phyloP scores from a whole-genome alignment of 805 yeast genomes.

The Priceomyces melissophilus region DNA sequence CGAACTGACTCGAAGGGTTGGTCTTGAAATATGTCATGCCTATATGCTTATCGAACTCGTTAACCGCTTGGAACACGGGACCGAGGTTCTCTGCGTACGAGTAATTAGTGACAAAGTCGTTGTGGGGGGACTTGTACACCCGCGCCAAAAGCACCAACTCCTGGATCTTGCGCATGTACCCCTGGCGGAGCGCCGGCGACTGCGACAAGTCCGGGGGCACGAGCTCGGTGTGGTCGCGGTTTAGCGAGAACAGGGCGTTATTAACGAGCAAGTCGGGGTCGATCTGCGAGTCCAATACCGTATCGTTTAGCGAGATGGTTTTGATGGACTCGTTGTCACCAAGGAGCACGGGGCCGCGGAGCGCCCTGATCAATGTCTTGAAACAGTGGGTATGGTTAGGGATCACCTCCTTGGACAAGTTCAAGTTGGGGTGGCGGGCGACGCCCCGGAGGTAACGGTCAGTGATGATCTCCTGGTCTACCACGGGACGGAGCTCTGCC shows the following conservation, averaged over 20 bases:
- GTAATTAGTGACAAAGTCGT: constrained; percentile 22
- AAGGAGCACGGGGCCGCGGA: constrained; percentile 61
- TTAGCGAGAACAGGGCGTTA: constrained; percentile 42
- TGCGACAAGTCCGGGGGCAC: constrained; percentile 46
- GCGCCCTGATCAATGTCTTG: constrained; percentile 56
- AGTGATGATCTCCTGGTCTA: constrained; percentile 48
- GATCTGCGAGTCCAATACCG: constrained; percentile 53
- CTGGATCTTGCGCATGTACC: constrained; percentile 49
- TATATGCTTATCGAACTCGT: constrained; percentile 36
- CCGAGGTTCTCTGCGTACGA: constrained; percentile 34
- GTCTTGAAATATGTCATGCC: constrained; percentile 21
- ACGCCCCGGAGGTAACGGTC: constrained; percentile 45
- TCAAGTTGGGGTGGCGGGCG: constrained; percentile 20
- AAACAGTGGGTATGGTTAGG: constrained; percentile 62
- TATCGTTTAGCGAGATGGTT: constrained; percentile 52
- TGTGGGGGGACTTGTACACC: constrained; percentile 9
- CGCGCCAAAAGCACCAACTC: constrained; percentile 47
- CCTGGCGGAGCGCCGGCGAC: constrained; percentile 37
- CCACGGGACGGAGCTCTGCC: constrained; percentile 43
- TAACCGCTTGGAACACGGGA: constrained; percentile 28
- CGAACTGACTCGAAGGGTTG: constrained; percentile 19
- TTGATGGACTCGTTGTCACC: constrained; percentile 44
- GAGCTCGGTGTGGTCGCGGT: constrained; percentile 28
- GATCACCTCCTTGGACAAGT: constrained; percentile 23
- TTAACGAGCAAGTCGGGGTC: constrained; percentile 50